These are phyloP conservation scores for Pyrus bretschneideri DNA, from an alignment of 306 rosid species.

Conservation along the genomic window DNA sequence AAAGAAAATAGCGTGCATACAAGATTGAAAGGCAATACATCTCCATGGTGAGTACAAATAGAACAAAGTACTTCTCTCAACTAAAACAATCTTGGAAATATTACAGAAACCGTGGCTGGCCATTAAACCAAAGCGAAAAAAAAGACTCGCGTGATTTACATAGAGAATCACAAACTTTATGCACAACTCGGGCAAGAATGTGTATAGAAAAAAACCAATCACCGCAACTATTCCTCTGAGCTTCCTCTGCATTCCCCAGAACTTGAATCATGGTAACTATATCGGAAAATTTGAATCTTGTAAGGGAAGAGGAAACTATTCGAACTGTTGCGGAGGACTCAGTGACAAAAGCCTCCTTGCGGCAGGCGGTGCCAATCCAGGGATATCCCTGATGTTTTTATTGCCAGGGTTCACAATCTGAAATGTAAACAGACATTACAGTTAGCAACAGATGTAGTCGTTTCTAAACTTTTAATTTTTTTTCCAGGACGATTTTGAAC, in stretches of 20 bases:
- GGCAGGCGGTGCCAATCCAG: constrained; percentile 96
- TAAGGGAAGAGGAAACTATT: constrained; percentile 20
- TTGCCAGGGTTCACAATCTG: constrained; percentile 86
- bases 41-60: constrained; percentile 21
- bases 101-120: constrained; percentile 34
- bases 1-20: neutral
- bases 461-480: no score
- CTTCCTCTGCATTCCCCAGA: constrained; percentile 17
- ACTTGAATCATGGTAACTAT: constrained; percentile 18
- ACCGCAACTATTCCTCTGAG: constrained; percentile 26
- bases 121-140: constrained; percentile 34
- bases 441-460: neutral
- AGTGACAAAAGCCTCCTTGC: constrained; percentile 85
- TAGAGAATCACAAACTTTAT: constrained; percentile 52
- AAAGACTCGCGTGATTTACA: constrained; percentile 42
- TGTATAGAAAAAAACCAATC: constrained; percentile 14
- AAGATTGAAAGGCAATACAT: neutral
- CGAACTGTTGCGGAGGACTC: constrained; percentile 36
- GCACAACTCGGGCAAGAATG: constrained; percentile 55
- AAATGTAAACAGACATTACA: constrained; percentile 1
- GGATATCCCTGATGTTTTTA: constrained; percentile 79
- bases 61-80: constrained; percentile 16
- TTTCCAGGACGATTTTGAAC: neutral
- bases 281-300: constrained; percentile 23
- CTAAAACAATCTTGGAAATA: constrained; percentile 15